These are phyloP conservation scores for Botrytis porri DNA, from an alignment of 2,329 filamentous ascomycete genomes.

Conservation along the genomic window DNA sequence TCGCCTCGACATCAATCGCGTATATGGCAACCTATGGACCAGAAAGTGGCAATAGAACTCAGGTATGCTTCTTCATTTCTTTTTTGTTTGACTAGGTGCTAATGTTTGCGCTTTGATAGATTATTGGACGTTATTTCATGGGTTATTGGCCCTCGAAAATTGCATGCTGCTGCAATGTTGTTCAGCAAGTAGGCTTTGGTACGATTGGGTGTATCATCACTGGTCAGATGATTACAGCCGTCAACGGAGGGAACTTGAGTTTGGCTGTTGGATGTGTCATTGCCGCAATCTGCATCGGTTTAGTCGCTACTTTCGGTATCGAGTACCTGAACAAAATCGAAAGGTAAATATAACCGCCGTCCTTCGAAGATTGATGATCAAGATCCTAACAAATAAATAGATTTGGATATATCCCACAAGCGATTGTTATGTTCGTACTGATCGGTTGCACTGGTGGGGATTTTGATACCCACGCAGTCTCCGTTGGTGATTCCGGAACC, in stretches of 20 bases:
- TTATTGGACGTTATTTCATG: slow-evolving; percentile 58
- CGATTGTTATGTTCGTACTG: slow-evolving; percentile 54
- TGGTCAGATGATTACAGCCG: slow-evolving; percentile 27
- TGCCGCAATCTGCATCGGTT: slow-evolving; percentile 23
- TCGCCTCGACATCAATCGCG: slow-evolving; percentile 51
- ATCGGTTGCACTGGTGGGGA: slow-evolving; percentile 53
- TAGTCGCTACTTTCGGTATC: slow-evolving; percentile 23
- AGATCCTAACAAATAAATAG: not conserved
- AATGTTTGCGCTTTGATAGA: slow-evolving; percentile 35
- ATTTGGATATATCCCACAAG: slow-evolving; percentile 52
- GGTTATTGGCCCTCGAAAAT: slow-evolving; percentile 63
- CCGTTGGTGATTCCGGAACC: slow-evolving; percentile 47
- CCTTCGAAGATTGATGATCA: not conserved
- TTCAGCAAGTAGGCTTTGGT: slow-evolving; percentile 58
- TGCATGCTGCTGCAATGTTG: slow-evolving; percentile 58
- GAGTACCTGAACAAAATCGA: slow-evolving; percentile 23
- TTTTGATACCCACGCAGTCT: slow-evolving; percentile 51
- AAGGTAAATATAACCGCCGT: slow-evolving; percentile 10
- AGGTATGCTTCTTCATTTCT: slow-evolving; percentile 44
- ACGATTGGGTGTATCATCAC: slow-evolving; percentile 50
- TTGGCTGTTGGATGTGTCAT: slow-evolving; percentile 24
- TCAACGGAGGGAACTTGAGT: slow-evolving; percentile 18
- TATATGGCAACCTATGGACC: slow-evolving; percentile 63
- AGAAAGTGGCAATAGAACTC: slow-evolving; percentile 56
- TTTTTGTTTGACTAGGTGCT: not conserved